Evolutionary conservation across 371 early-diverging fungal genomes (phyloP).

Genomic region (Apophysomyces elegans): DNA sequence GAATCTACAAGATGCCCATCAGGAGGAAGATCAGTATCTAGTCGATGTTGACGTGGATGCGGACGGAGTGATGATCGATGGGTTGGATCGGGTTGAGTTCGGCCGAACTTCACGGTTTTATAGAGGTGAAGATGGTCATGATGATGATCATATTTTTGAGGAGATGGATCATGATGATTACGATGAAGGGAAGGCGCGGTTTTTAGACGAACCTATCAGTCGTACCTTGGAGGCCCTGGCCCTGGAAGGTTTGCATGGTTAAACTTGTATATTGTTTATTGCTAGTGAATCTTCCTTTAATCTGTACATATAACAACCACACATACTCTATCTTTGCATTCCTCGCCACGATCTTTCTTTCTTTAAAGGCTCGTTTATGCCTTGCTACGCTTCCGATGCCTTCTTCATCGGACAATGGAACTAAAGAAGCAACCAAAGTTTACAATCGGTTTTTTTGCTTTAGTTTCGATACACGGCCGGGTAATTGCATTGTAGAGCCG

Average conservation of each 20-base stretch:
- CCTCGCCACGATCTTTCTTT: too few species aligned
- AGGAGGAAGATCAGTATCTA: conserved; percentile 39
- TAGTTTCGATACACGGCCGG: too few species aligned
- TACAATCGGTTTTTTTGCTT: too few species aligned
- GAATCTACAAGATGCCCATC: conserved; percentile 9
- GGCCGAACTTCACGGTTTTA: conserved; percentile 26
- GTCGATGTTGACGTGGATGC: conserved; percentile 58
- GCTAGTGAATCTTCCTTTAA: background rate
- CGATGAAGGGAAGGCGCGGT: conserved; percentile 22
- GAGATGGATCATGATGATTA: conserved; percentile 32
- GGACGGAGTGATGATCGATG: conserved; percentile 58
- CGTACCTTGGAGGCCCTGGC: conserved; percentile 51
- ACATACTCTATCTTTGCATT: too few species aligned
- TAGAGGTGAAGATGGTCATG: conserved; percentile 23
- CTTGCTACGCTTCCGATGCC: too few species aligned
- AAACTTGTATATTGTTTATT: background rate
- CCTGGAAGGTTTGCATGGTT: conserved; percentile 37
- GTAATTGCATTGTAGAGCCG: too few species aligned
- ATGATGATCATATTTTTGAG: conserved; percentile 23
- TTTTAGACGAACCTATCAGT: conserved; percentile 40
- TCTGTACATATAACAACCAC: background rate
- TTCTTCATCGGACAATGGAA: too few species aligned
- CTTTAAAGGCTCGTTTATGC: too few species aligned
- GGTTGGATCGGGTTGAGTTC: conserved; percentile 43
- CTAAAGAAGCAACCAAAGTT: too few species aligned